Conservation (phyloP, 2,329 filamentous ascomycete species). For the Ceratocystis cubensis region DNA sequence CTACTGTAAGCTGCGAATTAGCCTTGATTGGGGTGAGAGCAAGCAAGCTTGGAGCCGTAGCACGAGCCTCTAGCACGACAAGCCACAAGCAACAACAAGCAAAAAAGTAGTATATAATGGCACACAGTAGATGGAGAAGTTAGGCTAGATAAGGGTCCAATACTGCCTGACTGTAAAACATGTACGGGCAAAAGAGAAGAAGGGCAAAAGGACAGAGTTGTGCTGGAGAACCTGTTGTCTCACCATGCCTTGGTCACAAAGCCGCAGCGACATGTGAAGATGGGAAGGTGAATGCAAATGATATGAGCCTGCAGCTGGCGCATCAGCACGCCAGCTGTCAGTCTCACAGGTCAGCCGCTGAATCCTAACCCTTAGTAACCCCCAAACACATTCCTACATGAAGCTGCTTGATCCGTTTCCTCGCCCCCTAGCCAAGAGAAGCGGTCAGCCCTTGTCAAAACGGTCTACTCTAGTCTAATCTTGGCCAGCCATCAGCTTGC, state of each 20-base stretch:
- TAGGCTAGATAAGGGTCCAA: too few relatives aligned
- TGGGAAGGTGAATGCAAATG: not conserved
- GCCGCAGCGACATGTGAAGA: not conserved
- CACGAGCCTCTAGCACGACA: not conserved
- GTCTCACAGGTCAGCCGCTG: not conserved
- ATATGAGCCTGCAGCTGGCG: not conserved
- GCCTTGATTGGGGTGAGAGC: not conserved
- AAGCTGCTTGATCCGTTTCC: not conserved
- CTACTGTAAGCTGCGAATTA: not conserved
- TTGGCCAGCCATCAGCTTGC: not conserved
- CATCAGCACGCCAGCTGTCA: not conserved
- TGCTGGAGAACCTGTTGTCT: not conserved
- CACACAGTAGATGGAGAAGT: too few relatives aligned
- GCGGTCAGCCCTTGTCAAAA: constrained; percentile 1
- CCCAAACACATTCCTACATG: too few relatives aligned
- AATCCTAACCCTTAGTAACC: not conserved
- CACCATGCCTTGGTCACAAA: not conserved
- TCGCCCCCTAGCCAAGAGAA: not conserved
- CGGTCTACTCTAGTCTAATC: not conserved
- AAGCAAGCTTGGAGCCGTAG: not conserved
- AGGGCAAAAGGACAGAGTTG: not conserved
- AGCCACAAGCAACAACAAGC: not conserved
- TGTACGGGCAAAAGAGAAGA: not conserved
- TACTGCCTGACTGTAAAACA: too few relatives aligned
- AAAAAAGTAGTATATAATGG: not conserved